Evolutionary conservation across 305 asterid genomes (phyloP).

Genomic region (Plantago rigida): DNA sequence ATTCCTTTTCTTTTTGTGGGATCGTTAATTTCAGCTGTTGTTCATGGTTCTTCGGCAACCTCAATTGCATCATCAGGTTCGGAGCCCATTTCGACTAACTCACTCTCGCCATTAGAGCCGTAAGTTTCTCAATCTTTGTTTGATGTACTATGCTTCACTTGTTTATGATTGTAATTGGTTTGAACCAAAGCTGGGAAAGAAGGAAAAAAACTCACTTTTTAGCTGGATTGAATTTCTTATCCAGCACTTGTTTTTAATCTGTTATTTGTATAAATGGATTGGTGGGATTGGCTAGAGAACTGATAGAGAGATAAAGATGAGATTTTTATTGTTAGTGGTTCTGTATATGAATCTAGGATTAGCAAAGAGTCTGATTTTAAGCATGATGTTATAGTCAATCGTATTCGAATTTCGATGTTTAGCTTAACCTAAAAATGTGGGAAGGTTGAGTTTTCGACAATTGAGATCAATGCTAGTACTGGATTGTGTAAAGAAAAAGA

Average conservation of each 20-base stretch:
- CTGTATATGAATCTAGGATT: too few relatives aligned
- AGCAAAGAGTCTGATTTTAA: too few relatives aligned
- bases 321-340: too few relatives aligned
- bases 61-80: neutral
- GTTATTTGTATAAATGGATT: too few relatives aligned
- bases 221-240: neutral
- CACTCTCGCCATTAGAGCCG: neutral
- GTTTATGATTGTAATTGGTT: neutral
- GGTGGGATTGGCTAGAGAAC: too few relatives aligned
- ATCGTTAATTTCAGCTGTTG: neutral
- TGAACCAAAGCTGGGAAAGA: neutral
- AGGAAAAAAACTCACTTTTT: neutral
- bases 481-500: neutral
- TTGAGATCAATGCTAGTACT: neutral
- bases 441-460: neutral
- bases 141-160: neutral
- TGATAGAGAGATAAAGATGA: too few relatives aligned
- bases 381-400: too few relatives aligned
- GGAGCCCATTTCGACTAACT: neutral
- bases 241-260: too few relatives aligned
- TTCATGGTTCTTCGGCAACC: conserved; percentile 2
- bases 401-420: too few relatives aligned
- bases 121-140: conserved; percentile 6
- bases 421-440: neutral
- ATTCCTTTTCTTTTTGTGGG: neutral